phyloP scores from a whole-genome alignment of 441 rosid species.

The Brassica hybrid region DNA sequence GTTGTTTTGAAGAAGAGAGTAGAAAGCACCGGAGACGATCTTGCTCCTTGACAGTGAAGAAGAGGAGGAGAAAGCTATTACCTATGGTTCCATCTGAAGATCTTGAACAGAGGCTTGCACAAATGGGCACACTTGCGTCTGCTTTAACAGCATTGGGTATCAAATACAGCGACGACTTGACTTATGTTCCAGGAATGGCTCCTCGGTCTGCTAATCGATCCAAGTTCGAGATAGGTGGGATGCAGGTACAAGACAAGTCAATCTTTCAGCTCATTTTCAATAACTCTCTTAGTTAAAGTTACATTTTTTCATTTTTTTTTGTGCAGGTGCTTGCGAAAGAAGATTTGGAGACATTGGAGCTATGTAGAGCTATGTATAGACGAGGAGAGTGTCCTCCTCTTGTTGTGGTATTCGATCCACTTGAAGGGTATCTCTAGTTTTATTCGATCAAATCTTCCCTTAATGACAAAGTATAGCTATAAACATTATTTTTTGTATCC shows the following conservation, averaged over 20 bases:
- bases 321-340: constrained; percentile 74
- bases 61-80: constrained; percentile 70
- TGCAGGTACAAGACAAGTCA: constrained; percentile 59
- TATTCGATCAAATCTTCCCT: constrained; percentile 22
- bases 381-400: constrained; percentile 88
- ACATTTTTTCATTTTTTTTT: constrained; percentile 2
- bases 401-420: constrained; percentile 73
- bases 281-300: background rate
- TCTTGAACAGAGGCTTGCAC: constrained; percentile 55
- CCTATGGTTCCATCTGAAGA: constrained; percentile 75
- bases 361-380: constrained; percentile 72
- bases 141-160: constrained; percentile 74
- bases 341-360: constrained; percentile 72
- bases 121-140: constrained; percentile 79
- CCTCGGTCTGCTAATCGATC: constrained; percentile 78
- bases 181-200: constrained; percentile 67
- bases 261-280: background rate
- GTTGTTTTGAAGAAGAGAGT: constrained; percentile 35
- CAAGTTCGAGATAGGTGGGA: constrained; percentile 72
- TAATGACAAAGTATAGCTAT: background rate
- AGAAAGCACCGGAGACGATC: constrained; percentile 69
- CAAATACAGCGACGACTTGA: constrained; percentile 69
- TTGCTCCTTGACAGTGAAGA: constrained; percentile 66
- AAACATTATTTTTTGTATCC: constrained; percentile 9
- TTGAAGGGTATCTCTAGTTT: constrained; percentile 74